A percentile compares a stretch with the other conserved stretches of the same genome.
These are phyloP conservation scores for Coemansia sp. DNA, from an alignment of 192 early-diverging fungal genomes.

Conservation along the genomic window DNA sequence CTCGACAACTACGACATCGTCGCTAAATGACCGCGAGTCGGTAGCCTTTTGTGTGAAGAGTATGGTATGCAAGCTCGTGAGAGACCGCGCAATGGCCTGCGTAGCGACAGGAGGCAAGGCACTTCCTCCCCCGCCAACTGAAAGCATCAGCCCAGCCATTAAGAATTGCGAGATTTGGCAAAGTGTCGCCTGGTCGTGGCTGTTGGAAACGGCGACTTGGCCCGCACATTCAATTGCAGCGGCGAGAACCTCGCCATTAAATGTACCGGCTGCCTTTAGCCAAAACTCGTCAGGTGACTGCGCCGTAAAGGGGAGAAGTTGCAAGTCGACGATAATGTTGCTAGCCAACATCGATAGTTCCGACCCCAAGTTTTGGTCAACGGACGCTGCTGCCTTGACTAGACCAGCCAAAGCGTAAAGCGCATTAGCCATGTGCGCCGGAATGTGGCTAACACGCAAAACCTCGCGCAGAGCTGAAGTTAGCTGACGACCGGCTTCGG, in stretches of 20 bases:
- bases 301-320: slow-evolving; percentile 3
- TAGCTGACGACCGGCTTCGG: neutral
- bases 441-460: slow-evolving; percentile 15
- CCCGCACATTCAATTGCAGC: slow-evolving; percentile 39
- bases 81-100: slow-evolving; percentile 22
- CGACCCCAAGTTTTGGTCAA: slow-evolving; percentile 22
- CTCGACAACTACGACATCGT: slow-evolving; percentile 19
- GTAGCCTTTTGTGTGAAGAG: neutral
- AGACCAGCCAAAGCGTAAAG: slow-evolving; percentile 25
- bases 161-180: slow-evolving; percentile 23
- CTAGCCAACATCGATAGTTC: slow-evolving; percentile 19
- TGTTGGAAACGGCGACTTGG: slow-evolving; percentile 15
- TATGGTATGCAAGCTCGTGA: slow-evolving; percentile 14
- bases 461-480: slow-evolving; percentile 1
- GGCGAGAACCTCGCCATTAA: slow-evolving; percentile 22
- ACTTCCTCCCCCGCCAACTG: neutral
- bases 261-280: slow-evolving; percentile 4
- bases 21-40: slow-evolving; percentile 19
- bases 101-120: slow-evolving; percentile 6
- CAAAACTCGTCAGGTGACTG: slow-evolving; percentile 18
- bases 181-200: slow-evolving; percentile 21
- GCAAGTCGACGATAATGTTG: slow-evolving; percentile 4
- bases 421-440: slow-evolving; percentile 31
- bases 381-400: slow-evolving; percentile 13
- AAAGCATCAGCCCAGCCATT: slow-evolving; percentile 21